Conservation (phyloP, 805 yeast species). For the Jamesozyma lodderae region DNA sequence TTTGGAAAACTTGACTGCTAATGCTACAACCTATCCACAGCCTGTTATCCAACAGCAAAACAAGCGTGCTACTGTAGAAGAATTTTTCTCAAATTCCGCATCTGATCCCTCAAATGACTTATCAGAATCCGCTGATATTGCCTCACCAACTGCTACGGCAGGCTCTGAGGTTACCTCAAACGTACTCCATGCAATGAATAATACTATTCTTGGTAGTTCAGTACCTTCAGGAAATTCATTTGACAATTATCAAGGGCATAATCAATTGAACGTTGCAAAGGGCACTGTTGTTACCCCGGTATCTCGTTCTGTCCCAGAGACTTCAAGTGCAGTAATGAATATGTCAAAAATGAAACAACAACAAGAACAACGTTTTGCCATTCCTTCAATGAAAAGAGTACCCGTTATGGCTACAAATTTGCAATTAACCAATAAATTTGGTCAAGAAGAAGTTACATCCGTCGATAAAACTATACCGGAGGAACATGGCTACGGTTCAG, state of each 20-base stretch:
- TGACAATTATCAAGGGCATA: not conserved
- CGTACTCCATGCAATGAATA: too few species aligned
- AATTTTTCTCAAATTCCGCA: slow-evolving; percentile 35
- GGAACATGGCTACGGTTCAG: slow-evolving; percentile 6
- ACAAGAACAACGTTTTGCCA: slow-evolving; percentile 16
- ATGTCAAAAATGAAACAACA: slow-evolving; percentile 24
- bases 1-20: slow-evolving; percentile 31
- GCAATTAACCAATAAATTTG: not conserved
- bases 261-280: slow-evolving; percentile 4
- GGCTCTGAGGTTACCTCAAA: too few species aligned
- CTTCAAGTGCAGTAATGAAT: slow-evolving; percentile 23
- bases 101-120: not conserved
- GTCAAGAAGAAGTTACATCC: not conserved
- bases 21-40: slow-evolving; percentile 21
- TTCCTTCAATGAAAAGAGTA: slow-evolving; percentile 30
- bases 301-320: slow-evolving; percentile 28
- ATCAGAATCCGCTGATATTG: not conserved
- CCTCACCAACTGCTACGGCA: too few species aligned
- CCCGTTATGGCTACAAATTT: slow-evolving; percentile 7
- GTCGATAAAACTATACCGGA: not conserved
- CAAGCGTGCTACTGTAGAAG: slow-evolving; percentile 36
- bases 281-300: slow-evolving; percentile 29
- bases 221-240: not conserved
- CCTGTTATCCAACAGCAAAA: slow-evolving; percentile 12
- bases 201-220: too few species aligned